A percentile compares a stretch with the other conserved stretches of the same genome.
phyloP scores from a whole-genome alignment of 2,329 filamentous ascomycete species.

The Monosporascus sp. region DNA sequence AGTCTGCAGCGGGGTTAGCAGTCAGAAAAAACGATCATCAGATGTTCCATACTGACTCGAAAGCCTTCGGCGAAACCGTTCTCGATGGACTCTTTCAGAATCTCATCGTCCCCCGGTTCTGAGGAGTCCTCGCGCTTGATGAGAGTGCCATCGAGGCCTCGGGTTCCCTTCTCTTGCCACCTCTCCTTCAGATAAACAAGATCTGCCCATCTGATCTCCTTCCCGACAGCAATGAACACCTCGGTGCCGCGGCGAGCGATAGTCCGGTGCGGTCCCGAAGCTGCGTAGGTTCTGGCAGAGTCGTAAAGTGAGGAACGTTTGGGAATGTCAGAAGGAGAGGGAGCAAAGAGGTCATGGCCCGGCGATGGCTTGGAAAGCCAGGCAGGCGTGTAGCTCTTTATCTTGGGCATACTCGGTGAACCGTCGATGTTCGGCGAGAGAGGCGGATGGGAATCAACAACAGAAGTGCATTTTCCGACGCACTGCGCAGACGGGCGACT shows the following conservation, averaged over 20 bases:
- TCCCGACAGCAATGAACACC: conserved; percentile 82
- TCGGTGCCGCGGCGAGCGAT: conserved; percentile 82
- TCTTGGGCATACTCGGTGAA: conserved; percentile 65
- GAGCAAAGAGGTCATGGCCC: conserved; percentile 72
- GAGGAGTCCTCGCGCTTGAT: conserved; percentile 46
- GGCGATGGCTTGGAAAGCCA: conserved; percentile 79
- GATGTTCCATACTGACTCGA: conserved; percentile 34
- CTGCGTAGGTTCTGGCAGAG: conserved; percentile 36
- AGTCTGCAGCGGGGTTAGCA: conserved; percentile 42
- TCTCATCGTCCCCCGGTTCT: conserved; percentile 27
- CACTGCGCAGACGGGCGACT: not conserved
- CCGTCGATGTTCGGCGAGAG: conserved; percentile 16
- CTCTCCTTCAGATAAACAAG: conserved; percentile 71
- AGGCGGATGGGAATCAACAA: conserved; percentile 10
- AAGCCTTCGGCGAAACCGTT: conserved; percentile 36
- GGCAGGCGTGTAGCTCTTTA: conserved; percentile 77
- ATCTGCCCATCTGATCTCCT: conserved; percentile 89
- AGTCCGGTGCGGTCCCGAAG: conserved; percentile 52
- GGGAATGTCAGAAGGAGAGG: conserved; percentile 34
- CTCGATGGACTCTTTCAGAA: conserved; percentile 23
- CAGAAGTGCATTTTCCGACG: conserved; percentile 17
- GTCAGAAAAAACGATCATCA: not conserved
- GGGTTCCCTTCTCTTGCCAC: conserved; percentile 37
- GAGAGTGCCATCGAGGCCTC: conserved; percentile 28
- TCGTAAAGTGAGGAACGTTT: conserved; percentile 30